phyloP scores from a whole-genome alignment of 257 asterid species.

The Gentiana dahurica region DNA sequence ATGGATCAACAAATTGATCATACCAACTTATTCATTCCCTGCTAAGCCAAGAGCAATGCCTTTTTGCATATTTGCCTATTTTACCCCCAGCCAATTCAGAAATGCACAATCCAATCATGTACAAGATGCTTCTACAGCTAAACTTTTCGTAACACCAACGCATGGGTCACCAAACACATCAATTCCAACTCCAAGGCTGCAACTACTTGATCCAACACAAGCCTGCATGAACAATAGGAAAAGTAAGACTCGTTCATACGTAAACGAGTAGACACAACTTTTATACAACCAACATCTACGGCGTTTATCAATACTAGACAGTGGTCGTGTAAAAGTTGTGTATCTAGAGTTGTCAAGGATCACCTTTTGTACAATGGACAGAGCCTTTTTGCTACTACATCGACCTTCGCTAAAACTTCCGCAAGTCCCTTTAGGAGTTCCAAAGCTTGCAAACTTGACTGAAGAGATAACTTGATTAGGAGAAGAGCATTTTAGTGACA shows the following conservation, averaged over 20 bases:
- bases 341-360: not conserved
- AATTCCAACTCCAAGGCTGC: constrained; percentile 58
- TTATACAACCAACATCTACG: too few relatives aligned
- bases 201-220: constrained; percentile 62
- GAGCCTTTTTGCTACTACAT: constrained; percentile 60
- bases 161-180: constrained; percentile 72
- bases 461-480: constrained; percentile 59
- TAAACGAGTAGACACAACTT: too few relatives aligned
- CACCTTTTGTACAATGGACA: constrained; percentile 56
- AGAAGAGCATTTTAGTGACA: constrained; percentile 52
- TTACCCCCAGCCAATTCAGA: not conserved
- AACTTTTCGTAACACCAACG: constrained; percentile 42
- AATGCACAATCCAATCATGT: constrained; percentile 15
- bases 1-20: too few relatives aligned
- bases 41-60: too few relatives aligned
- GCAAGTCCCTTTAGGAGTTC: constrained; percentile 75
- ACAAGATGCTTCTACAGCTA: constrained; percentile 87
- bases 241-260: too few relatives aligned
- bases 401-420: constrained; percentile 83
- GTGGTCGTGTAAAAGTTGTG: too few relatives aligned
- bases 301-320: too few relatives aligned
- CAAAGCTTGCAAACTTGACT: constrained; percentile 75
- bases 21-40: too few relatives aligned
- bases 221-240: constrained; percentile 28
- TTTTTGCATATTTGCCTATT: not conserved